These are phyloP conservation scores for Ramalina intermedia DNA, from an alignment of 495 filamentous ascomycete species.

Conservation along the genomic window DNA sequence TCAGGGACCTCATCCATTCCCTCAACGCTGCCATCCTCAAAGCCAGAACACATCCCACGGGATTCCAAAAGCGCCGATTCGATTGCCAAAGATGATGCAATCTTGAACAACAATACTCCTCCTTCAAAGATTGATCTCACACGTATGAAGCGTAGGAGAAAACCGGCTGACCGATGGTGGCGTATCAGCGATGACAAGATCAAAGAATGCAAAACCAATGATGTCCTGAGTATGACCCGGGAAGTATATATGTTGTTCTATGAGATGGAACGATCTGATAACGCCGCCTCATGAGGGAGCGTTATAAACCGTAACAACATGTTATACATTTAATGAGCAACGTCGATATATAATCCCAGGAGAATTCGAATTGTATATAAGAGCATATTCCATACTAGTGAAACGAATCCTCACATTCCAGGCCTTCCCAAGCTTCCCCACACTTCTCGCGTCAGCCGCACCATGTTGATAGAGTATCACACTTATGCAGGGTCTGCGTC, in stretches of 20 bases:
- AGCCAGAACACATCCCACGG: neutral
- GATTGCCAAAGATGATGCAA: neutral
- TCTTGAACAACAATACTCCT: neutral
- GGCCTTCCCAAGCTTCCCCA: too few species aligned
- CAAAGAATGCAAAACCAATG: slow-evolving; percentile 79
- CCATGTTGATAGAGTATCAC: too few species aligned
- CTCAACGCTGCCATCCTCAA: slow-evolving; percentile 14
- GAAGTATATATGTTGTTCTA: slow-evolving; percentile 97
- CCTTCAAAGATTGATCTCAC: slow-evolving; percentile 4
- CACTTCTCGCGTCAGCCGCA: too few species aligned
- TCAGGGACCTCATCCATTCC: slow-evolving; percentile 17
- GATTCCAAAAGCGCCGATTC: too few species aligned
- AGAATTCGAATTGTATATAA: too few species aligned
- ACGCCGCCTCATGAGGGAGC: neutral
- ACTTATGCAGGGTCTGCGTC: too few species aligned
- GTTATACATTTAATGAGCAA: too few species aligned
- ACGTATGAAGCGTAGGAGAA: slow-evolving; percentile 30
- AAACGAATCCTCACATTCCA: too few species aligned
- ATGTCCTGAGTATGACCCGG: slow-evolving; percentile 84
- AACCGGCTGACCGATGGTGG: slow-evolving; percentile 75
- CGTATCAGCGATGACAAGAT: slow-evolving; percentile 95
- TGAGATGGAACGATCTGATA: slow-evolving; percentile 45
- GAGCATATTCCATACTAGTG: too few species aligned
- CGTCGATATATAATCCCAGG: too few species aligned
- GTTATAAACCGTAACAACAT: too few species aligned